Percentiles rank a stretch among this genome's conserved stretches.
Conservation (phyloP, 2,329 filamentous ascomycete species). For the Ascochyta koolunga region DNA sequence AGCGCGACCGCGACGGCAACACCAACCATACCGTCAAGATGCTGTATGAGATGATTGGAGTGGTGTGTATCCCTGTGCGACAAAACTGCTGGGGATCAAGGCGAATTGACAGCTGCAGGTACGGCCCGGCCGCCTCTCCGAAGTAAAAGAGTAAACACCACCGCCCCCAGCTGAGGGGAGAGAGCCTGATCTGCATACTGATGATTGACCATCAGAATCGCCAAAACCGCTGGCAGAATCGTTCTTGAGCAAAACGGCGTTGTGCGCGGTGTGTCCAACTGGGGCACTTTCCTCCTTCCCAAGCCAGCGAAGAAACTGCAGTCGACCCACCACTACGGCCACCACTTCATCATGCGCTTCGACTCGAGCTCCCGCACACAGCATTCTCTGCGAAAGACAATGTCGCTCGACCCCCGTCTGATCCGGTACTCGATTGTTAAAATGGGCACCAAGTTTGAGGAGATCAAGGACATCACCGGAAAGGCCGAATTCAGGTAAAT, state of each 20-base stretch:
- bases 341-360: conserved; percentile 99
- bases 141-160: conserved; percentile 84
- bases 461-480: conserved; percentile 64
- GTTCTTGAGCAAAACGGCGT: conserved; percentile 86
- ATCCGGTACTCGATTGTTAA: conserved; percentile 87
- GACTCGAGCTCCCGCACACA: conserved; percentile 78
- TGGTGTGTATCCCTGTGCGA: conserved; percentile 65
- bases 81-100: not conserved
- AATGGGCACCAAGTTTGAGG: conserved; percentile 71
- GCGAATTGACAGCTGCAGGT: conserved; percentile 63
- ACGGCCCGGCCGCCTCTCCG: conserved; percentile 84
- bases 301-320: conserved; percentile 80
- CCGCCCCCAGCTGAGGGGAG: conserved; percentile 29
- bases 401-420: conserved; percentile 87
- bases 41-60: conserved; percentile 97
- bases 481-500: conserved; percentile 55
- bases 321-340: conserved; percentile 79
- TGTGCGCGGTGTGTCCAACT: conserved; percentile 90
- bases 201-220: conserved; percentile 67
- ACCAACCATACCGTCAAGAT: conserved; percentile 56
- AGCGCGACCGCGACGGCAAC: conserved; percentile 9
- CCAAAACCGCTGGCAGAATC: conserved; percentile 79
- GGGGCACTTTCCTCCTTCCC: conserved; percentile 90
- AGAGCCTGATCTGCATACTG: conserved; percentile 38
- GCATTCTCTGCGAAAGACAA: conserved; percentile 72